phyloP scores from a whole-genome alignment of 352 stramenopile genomes.

The Phytopythium helicoides region DNA sequence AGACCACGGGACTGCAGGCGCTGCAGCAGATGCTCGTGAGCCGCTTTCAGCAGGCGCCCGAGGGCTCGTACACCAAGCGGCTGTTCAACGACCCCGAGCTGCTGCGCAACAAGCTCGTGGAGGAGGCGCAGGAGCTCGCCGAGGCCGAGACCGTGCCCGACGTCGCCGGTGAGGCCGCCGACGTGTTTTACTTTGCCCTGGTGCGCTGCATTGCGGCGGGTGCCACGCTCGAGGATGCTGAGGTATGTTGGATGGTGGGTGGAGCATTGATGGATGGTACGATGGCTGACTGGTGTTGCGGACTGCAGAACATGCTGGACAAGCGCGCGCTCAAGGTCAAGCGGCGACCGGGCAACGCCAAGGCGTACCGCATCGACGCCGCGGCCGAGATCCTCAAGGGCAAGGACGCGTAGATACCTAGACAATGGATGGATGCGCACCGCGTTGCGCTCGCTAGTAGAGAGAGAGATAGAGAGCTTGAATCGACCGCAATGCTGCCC shows the following conservation, averaged over 20 bases:
- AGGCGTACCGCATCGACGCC: constrained; percentile 83
- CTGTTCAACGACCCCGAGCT: constrained; percentile 92
- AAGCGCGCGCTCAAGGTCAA: constrained; percentile 92
- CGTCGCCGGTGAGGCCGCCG: constrained; percentile 92
- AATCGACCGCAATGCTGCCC: too few relatives aligned
- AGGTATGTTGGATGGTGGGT: constrained; percentile 36
- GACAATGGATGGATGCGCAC: neutral
- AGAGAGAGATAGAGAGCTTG: too few relatives aligned
- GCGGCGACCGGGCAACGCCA: constrained; percentile 84
- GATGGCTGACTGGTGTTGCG: constrained; percentile 1
- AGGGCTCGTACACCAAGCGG: constrained; percentile 96
- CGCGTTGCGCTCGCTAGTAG: too few relatives aligned
- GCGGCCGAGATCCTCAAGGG: constrained; percentile 68
- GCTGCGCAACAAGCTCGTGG: constrained; percentile 95
- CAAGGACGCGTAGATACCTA: constrained; percentile 26
- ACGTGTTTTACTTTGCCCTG: constrained; percentile 98
- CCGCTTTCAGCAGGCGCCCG: constrained; percentile 82
- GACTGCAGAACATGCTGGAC: constrained; percentile 83
- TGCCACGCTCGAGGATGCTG: constrained; percentile 91
- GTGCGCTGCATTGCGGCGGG: constrained; percentile 89
- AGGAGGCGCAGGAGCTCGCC: constrained; percentile 94
- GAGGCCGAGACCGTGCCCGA: constrained; percentile 85
- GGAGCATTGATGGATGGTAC: constrained; percentile 2
- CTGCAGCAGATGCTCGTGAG: constrained; percentile 89
- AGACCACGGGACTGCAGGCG: constrained; percentile 79